Evolutionary conservation across 768 basidiomycete genomes (phyloP), one percentile per base, ranked within the genome.

Genomic region (Lyophyllum decastes): DNA sequence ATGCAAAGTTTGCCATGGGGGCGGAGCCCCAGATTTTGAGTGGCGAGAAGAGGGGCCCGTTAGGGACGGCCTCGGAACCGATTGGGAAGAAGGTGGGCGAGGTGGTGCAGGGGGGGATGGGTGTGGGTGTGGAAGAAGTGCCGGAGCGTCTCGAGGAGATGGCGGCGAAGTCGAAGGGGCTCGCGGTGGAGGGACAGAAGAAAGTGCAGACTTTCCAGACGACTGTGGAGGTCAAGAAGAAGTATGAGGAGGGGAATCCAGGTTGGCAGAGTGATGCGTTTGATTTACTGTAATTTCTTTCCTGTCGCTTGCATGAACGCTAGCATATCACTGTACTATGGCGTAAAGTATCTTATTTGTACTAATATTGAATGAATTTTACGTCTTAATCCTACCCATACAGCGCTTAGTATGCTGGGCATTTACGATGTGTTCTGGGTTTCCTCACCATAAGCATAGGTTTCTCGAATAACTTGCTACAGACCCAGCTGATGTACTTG

Each of bases 1-100:
- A 64, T 52, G 50, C 65, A 22, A 52, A 63, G 49, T 81, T 91
- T 48, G 89, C 88, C 0, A 72, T 90, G 73, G 89, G 89, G 2
- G 86, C 81, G 6, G 88, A 88, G 70, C 89, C 89, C 34, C 89
- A 91, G 75, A 82, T 91, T 30, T 69, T 91, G 26, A 71, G 81
- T 25, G 85, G 87, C 0, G 81, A 85, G 60, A 89, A 91, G 76
- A 78, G 74, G 2, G 89, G 89, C 0, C 89, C 89, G 0, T 64
- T 84, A 34, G 89, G 84, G 2, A 84, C 75, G 1, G 77, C 76
- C 4, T 77, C 84, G 2, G 80, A 76, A 61, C 68, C 68, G 11
- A 46, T 82, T 2, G 67, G 58, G 43, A 73, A 82, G 52, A 75
- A 71, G 4, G 64, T 77, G 5, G 67, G 63, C 0, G 74, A 70